A percentile compares a stretch with the other conserved stretches of the same genome.
These are phyloP conservation scores for Phylloporus sp. DNA, from an alignment of 1,284 basidiomycete genomes.

Conservation along the genomic window DNA sequence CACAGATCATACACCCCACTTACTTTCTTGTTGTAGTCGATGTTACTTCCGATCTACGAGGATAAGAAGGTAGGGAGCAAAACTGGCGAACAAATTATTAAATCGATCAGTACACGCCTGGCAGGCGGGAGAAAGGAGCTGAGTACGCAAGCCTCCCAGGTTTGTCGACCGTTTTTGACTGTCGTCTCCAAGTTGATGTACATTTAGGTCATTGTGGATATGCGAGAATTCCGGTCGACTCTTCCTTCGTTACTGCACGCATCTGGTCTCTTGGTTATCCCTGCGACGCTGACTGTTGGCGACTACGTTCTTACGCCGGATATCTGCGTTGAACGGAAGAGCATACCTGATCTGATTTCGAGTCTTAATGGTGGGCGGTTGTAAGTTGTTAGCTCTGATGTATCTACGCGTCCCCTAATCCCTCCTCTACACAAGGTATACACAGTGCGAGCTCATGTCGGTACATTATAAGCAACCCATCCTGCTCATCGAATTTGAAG, in stretches of 20 bases:
- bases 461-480: constrained; percentile 95
- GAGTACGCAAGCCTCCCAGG: constrained; percentile 72
- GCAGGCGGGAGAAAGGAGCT: constrained; percentile 84
- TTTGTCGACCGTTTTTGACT: constrained; percentile 36
- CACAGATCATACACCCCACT: background rate
- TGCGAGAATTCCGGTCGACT: constrained; percentile 95
- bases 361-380: constrained; percentile 94
- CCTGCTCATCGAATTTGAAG: constrained; percentile 97
- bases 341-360: constrained; percentile 87
- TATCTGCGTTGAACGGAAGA: constrained; percentile 96
- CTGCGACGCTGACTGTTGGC: constrained; percentile 91
- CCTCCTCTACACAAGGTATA: constrained; percentile 63
- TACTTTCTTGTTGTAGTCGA: constrained; percentile 57
- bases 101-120: constrained; percentile 86
- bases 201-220: constrained; percentile 88
- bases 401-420: background rate
- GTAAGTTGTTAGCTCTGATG: constrained; percentile 51
- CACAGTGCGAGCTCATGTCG: constrained; percentile 97
- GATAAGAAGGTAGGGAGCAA: constrained; percentile 53
- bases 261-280: constrained; percentile 80
- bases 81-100: constrained; percentile 65
- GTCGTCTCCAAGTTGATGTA: background rate
- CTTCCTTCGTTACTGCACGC: constrained; percentile 92
- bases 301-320: constrained; percentile 97
- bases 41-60: constrained; percentile 90